Base-by-base conservation (phyloP, 495 filamentous ascomycete genomes). In the Pseudevernia furfuracea region DNA sequence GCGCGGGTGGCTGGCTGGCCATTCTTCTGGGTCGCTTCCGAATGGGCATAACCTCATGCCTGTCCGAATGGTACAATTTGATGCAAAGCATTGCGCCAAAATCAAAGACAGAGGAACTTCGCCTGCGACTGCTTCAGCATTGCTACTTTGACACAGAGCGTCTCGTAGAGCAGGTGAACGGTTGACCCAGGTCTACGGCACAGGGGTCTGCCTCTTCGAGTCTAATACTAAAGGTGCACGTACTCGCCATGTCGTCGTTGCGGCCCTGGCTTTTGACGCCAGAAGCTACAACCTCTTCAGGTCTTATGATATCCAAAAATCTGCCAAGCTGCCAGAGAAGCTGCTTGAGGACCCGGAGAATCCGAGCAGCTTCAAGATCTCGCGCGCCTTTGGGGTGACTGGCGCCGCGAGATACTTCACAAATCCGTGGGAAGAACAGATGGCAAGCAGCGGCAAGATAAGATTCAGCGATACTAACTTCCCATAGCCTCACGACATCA, bases 21-120 rank as follows among this genome's bases (percentile, higher is more conserved):
- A 52, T 70, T 23, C 67, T 70, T 23, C 67, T 70, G 37, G 68
- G 68, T 32, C 67, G 68, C n/a, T 70, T 69, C 56, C 68, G 58
- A 52, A 66, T 70, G 68, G 68, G 69, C 46, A 11, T 64, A 1
- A 5, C 25, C 12, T 4, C 25, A 0, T 32, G 25, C 56, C 3
- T 64, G 55, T 0, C 1, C 0, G 61, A 62, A 46, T 69, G 68
- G 68, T 65, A 68, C 52, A 62, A 62, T n/a, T 4, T 69, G 38
- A 62, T 62, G 0, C 8, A 48, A 1, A 34, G 57, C 28, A 69
- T 59, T 48, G 46, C 23, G 30, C 61, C 61, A 12, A 58, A 36
- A 43, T 65, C 68, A 4, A 65, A 49, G 43, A 5, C 60, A 23
- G 53, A 67, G 55, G 59, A 67, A 60, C 25, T 69, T 17, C 55